Percentiles rank a stretch among this genome's conserved stretches.
These are phyloP conservation scores for Citrus glauca DNA, from an alignment of 345 rosid genomes.

Conservation along the genomic window DNA sequence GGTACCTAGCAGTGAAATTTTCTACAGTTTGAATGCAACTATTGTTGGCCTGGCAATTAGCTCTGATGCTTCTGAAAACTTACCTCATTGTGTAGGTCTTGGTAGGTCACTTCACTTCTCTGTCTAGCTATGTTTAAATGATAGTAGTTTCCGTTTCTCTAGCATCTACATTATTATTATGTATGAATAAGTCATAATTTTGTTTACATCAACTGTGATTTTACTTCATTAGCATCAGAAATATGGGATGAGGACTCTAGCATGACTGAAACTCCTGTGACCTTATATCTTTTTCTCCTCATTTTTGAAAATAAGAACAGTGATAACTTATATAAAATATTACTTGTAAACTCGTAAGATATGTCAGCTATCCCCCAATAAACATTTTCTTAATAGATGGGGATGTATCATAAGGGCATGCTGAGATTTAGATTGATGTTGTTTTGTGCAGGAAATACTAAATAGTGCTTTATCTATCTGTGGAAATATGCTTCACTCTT, in stretches of 20 bases:
- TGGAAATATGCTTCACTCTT: background rate
- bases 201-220: background rate
- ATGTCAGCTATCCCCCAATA: too few relatives aligned
- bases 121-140: conserved; percentile 1
- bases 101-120: conserved; percentile 43
- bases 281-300: background rate
- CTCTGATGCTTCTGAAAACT: conserved; percentile 49
- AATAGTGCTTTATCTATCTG: background rate
- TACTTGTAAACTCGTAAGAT: background rate
- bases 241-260: background rate
- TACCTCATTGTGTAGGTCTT: conserved; percentile 79
- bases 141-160: background rate
- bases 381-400: background rate
- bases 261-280: background rate
- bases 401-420: background rate
- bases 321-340: background rate
- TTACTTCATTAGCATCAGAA: background rate
- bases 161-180: background rate
- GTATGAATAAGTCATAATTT: background rate
- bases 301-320: background rate
- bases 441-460: background rate
- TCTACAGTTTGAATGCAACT: conserved; percentile 77
- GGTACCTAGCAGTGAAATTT: conserved; percentile 64
- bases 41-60: conserved; percentile 87
- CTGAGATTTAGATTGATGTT: background rate